phyloP scores from a whole-genome alignment of 805 yeast genomes.

The Starmera pachycereana region DNA sequence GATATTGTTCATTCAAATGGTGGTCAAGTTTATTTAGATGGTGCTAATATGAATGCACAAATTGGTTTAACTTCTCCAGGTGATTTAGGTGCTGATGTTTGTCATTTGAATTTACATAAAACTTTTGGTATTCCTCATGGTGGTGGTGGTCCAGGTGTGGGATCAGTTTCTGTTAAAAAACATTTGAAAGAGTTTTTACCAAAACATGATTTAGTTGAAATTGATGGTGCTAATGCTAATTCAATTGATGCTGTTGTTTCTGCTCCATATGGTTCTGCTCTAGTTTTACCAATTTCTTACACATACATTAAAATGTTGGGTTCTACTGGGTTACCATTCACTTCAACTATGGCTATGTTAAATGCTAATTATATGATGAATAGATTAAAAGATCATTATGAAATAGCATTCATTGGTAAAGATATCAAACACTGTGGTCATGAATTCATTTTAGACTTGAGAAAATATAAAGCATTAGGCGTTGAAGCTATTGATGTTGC shows the following conservation, averaged over 20 bases:
- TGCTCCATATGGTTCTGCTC: slow-evolving; percentile 94
- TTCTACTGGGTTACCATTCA: slow-evolving; percentile 66
- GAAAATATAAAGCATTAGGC: slow-evolving; percentile 71
- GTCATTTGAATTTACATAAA: slow-evolving; percentile 93
- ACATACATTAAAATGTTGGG: slow-evolving; percentile 95
- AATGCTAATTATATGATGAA: slow-evolving; percentile 95
- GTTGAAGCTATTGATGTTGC: slow-evolving; percentile 95
- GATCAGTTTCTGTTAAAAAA: slow-evolving; percentile 87
- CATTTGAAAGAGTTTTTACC: slow-evolving; percentile 82
- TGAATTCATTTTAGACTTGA: slow-evolving; percentile 87
- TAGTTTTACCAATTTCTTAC: slow-evolving; percentile 87
- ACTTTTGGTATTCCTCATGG: slow-evolving; percentile 98
- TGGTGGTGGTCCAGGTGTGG: slow-evolving; percentile 99
- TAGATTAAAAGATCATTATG: slow-evolving; percentile 58
- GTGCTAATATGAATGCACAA: slow-evolving; percentile 99
- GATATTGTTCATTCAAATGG: slow-evolving; percentile 79
- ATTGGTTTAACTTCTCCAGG: slow-evolving; percentile 97
- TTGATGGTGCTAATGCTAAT: slow-evolving; percentile 29
- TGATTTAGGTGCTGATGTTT: slow-evolving; percentile 95
- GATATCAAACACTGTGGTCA: slow-evolving; percentile 80
- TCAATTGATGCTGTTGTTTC: slow-evolving; percentile 75
- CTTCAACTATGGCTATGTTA: slow-evolving; percentile 85
- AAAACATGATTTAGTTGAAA: slow-evolving; percentile 49
- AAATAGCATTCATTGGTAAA: slow-evolving; percentile 64
- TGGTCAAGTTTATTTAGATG: slow-evolving; percentile 95